A percentile compares a stretch with the other conserved stretches of the same genome.
These are phyloP conservation scores for Aspergillus diversus DNA, from an alignment of 495 filamentous ascomycete genomes.

Conservation along the genomic window DNA sequence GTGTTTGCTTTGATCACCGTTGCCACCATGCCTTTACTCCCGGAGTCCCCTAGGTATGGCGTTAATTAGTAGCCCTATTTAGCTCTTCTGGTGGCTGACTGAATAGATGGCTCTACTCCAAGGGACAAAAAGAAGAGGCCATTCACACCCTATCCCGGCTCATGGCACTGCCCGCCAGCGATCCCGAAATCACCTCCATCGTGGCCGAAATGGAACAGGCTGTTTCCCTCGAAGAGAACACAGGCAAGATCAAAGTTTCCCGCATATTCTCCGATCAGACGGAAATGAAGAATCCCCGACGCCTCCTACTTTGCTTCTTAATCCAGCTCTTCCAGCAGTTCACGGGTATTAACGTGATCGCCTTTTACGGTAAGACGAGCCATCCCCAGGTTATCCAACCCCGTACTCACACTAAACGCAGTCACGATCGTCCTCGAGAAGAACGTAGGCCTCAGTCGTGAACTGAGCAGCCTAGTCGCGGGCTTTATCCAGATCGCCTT, in stretches of 20 bases:
- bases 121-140: too few species aligned
- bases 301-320: constrained; percentile 10
- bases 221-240: constrained; percentile 11
- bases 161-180: too few species aligned
- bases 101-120: not conserved
- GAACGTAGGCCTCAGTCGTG: constrained; percentile 26
- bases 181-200: too few species aligned
- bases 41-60: constrained; percentile 30
- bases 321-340: constrained; percentile 20
- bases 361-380: constrained; percentile 17
- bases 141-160: too few species aligned
- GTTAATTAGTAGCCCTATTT: not conserved
- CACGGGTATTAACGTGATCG: constrained; percentile 26
- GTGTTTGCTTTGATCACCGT: constrained; percentile 31
- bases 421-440: constrained; percentile 15
- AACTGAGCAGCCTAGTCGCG: constrained; percentile 40
- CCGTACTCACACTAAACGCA: not conserved
- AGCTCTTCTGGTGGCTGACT: not conserved
- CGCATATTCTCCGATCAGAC: constrained; percentile 10
- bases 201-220: constrained; percentile 16
- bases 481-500: constrained; percentile 52
- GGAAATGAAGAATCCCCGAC: constrained; percentile 13
- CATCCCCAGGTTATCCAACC: not conserved
- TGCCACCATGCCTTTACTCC: constrained; percentile 26
- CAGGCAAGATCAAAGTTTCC: constrained; percentile 2